These are phyloP conservation scores for Alternaria ventricosa DNA, from an alignment of 2,329 filamentous ascomycete genomes.

Conservation along the genomic window DNA sequence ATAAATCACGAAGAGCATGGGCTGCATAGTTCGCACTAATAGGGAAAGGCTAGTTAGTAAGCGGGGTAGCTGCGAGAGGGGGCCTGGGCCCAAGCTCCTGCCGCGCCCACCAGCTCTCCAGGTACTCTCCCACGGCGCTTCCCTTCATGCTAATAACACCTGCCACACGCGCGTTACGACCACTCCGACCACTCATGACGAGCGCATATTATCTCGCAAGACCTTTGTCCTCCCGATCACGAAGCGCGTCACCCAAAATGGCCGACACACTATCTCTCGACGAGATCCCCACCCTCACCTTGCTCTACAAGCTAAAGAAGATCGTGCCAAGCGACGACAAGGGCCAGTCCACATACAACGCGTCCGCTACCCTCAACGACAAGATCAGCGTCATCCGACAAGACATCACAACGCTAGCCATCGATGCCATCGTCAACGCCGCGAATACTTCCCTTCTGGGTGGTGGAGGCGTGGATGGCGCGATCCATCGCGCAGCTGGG, in stretches of 20 bases:
- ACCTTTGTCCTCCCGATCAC: constrained; percentile 6
- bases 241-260: constrained; percentile 3
- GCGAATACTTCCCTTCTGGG: constrained; percentile 81
- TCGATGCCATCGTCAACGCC: constrained; percentile 91
- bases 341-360: constrained; percentile 12
- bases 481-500: constrained; percentile 86
- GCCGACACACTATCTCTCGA: constrained; percentile 46
- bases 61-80: background rate
- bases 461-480: constrained; percentile 79
- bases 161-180: background rate
- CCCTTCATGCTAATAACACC: background rate
- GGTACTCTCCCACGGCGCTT: background rate
- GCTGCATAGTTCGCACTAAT: background rate
- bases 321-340: constrained; percentile 47
- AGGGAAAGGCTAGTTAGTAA: background rate
- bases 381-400: constrained; percentile 73
- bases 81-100: constrained; percentile 9
- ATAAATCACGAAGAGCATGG: too few species aligned
- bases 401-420: constrained; percentile 80
- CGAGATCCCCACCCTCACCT: constrained; percentile 67
- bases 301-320: constrained; percentile 68
- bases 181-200: constrained; percentile 20
- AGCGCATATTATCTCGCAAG: constrained; percentile 35
- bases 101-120: background rate
- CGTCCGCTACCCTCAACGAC: constrained; percentile 60